Percentiles rank a stretch among this genome's conserved stretches.
Evolutionary conservation across 2,329 filamentous ascomycete genomes (phyloP).

Genomic region (Cryoendolithus antarcticus): DNA sequence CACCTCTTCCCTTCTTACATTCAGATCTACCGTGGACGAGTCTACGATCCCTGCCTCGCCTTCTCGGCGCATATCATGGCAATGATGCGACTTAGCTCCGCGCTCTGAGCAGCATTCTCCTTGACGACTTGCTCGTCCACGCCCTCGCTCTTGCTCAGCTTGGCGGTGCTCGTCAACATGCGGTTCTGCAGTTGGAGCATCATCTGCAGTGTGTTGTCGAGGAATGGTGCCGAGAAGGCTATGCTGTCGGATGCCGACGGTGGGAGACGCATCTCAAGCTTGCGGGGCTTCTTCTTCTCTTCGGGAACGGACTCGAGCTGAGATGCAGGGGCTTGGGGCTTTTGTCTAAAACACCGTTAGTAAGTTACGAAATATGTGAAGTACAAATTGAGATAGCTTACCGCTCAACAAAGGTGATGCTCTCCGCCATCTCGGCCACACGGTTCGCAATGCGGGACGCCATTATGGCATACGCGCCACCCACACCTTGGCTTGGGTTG

Average conservation of each 20-base stretch:
- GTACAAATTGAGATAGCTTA: constrained; percentile 6
- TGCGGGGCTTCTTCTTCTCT: constrained; percentile 33
- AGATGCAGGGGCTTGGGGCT: constrained; percentile 13
- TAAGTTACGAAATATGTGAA: not conserved
- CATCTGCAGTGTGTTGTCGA: constrained; percentile 40
- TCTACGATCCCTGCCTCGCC: constrained; percentile 33
- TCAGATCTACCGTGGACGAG: not conserved
- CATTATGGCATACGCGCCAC: constrained; percentile 40
- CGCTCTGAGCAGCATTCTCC: constrained; percentile 38
- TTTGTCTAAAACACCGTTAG: constrained; percentile 10
- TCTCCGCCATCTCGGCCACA: constrained; percentile 41
- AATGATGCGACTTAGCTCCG: constrained; percentile 37
- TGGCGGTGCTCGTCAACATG: constrained; percentile 36
- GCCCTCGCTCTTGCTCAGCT: constrained; percentile 32
- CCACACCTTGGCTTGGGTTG: constrained; percentile 15
- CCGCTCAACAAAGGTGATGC: constrained; percentile 39
- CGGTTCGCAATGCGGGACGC: constrained; percentile 37
- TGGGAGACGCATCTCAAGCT: constrained; percentile 38
- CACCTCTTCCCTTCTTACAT: too few relatives aligned
- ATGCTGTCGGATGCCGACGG: constrained; percentile 24
- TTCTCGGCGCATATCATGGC: constrained; percentile 41
- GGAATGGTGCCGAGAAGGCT: constrained; percentile 40
- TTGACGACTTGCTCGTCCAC: constrained; percentile 36
- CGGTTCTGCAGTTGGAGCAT: constrained; percentile 37
- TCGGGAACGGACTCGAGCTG: constrained; percentile 11